A percentile compares a stretch with the other conserved stretches of the same genome.
Conservation (phyloP, 306 rosid species). For the Boehmeria nivea region DNA sequence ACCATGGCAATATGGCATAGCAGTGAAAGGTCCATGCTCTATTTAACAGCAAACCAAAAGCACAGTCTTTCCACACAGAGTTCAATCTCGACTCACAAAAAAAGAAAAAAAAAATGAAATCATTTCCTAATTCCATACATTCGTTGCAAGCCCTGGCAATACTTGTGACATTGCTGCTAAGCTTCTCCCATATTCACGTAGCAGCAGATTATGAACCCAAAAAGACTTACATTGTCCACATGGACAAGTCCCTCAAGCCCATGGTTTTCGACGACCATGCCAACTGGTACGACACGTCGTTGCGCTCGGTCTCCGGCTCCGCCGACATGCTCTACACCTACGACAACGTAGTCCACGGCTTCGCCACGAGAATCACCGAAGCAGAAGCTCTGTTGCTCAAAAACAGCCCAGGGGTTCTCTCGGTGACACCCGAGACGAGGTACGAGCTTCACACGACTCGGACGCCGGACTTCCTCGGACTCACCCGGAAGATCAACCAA, state of each 20-base stretch:
- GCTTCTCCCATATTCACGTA: constrained; percentile 15
- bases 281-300: constrained; percentile 5
- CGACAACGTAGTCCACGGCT: constrained; percentile 21
- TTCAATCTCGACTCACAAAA: too few species aligned
- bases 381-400: not conserved
- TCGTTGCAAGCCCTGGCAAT: too few species aligned
- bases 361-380: constrained; percentile 1
- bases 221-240: constrained; percentile 68
- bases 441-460: constrained; percentile 16
- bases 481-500: not conserved
- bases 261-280: constrained; percentile 42
- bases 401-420: constrained; percentile 6
- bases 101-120: too few species aligned
- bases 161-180: constrained; percentile 30
- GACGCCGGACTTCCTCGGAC: constrained; percentile 1
- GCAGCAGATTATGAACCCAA: constrained; percentile 40
- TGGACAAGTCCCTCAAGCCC: constrained; percentile 79
- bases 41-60: too few species aligned
- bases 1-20: too few species aligned
- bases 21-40: too few species aligned
- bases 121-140: too few species aligned
- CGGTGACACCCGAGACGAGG: constrained; percentile 2
- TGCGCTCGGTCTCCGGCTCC: not conserved
- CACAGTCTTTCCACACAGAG: too few species aligned
- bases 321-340: constrained; percentile 15